Evolutionary conservation across 805 yeast species (phyloP), one percentile per base, ranked within the genome.

Genomic region (Suhomyces prunicola): DNA sequence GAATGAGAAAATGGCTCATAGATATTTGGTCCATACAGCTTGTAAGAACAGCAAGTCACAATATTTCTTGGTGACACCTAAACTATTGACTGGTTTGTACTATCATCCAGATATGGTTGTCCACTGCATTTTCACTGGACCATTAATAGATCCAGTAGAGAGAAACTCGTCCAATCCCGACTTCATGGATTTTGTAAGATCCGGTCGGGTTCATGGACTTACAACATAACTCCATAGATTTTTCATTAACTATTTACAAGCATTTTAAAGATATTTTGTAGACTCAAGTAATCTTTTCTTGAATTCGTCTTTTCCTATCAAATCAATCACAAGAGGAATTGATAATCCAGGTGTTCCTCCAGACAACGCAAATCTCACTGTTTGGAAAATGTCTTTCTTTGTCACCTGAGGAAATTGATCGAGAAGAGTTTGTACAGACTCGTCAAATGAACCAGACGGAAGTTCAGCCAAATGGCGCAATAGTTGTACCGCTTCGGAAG

Each of bases 31-130:
- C 1, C 84, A 87, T 51, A 85, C 87, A 46, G 93, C 97, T 0
- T 89, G 97, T 64, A 57, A 59, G 40, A 63, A 62, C 6, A 80
- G 55, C 60, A 78, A 56, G 68, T 84, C 96, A 2, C 99, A 94
- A 64, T 93, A 91, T 66, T 91, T 94, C 64, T 76, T 94, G 64
- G 89, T 94, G 41, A 94, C 98, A 0, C 99, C 99, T 0, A 94
- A 94, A 69, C 74, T 93, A 53, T 74, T 93, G 56, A 85, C 94
- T 0, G 86, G 87, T 44, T 73, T 94, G 48, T 82, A 84, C 60
- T 91, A 90, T 64, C 88, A 88, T 58, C 82, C 82, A 15, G 82
- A 82, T 53, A 90, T 93, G 96, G 81, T 85, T 54, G 82, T 93
- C 3, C 96, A 89, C 66, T 89, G 96, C 73, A 91, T 93, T 44